Conservation (phyloP, 192 early-diverging fungal species). For the Podila horticola region DNA sequence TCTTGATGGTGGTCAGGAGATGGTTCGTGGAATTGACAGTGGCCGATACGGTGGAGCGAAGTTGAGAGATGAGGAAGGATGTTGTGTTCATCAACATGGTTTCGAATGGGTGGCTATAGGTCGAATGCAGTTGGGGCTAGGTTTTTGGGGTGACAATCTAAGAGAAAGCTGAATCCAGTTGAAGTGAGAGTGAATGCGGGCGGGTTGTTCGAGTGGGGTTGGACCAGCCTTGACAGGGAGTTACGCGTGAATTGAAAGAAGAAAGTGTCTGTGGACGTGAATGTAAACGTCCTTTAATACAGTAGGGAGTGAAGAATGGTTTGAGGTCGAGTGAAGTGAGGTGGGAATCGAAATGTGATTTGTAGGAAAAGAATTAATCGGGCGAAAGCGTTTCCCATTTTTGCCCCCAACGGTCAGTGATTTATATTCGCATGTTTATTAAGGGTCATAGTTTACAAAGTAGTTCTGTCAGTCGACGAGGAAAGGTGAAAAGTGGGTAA, state of each 20-base stretch:
- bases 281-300: neutral
- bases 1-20: conserved; percentile 22
- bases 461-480: conserved; percentile 6
- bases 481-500: conserved; percentile 26
- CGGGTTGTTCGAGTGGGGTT: neutral
- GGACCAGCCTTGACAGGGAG: conserved; percentile 14
- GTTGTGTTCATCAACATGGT: conserved; percentile 42
- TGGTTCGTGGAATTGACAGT: conserved; percentile 33
- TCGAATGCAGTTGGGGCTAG: too few species aligned
- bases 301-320: neutral
- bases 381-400: too few species aligned
- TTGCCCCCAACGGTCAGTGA: too few species aligned
- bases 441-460: too few species aligned
- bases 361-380: too few species aligned
- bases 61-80: conserved; percentile 31
- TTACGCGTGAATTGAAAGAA: neutral
- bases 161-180: neutral
- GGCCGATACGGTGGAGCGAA: conserved; percentile 30
- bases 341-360: neutral
- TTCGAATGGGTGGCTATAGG: neutral
- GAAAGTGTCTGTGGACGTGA: neutral
- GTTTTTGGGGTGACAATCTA: too few species aligned
- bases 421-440: too few species aligned
- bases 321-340: neutral
- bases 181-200: neutral